phyloP scores from a whole-genome alignment of 371 early-diverging fungal genomes.

The Mucor piriformis region DNA sequence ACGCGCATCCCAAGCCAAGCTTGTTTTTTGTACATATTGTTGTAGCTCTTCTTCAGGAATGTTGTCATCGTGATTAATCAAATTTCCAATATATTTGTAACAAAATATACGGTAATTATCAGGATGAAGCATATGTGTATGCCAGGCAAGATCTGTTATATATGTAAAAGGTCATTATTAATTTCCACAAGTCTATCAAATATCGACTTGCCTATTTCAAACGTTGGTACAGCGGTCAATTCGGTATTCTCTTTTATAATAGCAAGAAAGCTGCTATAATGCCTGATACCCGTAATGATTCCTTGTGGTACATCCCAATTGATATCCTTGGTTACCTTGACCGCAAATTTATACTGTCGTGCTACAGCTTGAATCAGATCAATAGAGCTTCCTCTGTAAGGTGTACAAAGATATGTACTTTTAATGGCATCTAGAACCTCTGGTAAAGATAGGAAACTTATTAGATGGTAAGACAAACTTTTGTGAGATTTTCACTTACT shows the following conservation, averaged over 20 bases:
- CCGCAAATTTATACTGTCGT: slow-evolving; percentile 19
- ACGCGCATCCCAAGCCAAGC: slow-evolving; percentile 2
- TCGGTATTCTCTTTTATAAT: slow-evolving; percentile 1
- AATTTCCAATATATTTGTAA: neutral
- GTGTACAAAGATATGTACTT: slow-evolving; percentile 18
- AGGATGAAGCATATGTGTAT: slow-evolving; percentile 19
- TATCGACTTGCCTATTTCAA: slow-evolving; percentile 6
- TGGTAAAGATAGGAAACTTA: too few relatives aligned
- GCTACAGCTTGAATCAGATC: slow-evolving; percentile 19
- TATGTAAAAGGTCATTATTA: neutral
- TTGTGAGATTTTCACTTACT: too few relatives aligned
- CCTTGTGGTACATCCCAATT: slow-evolving; percentile 7
- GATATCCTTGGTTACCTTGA: slow-evolving; percentile 7
- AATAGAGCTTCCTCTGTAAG: slow-evolving; percentile 11
- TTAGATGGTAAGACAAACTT: too few relatives aligned
- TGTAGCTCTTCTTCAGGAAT: slow-evolving; percentile 5
- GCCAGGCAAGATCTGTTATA: slow-evolving; percentile 19
- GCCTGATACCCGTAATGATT: neutral
- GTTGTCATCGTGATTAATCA: slow-evolving; percentile 17
- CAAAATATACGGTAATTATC: slow-evolving; percentile 4
- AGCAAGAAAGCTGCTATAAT: slow-evolving; percentile 4
- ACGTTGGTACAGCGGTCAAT: slow-evolving; percentile 8
- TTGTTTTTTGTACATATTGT: neutral
- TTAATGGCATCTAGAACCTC: slow-evolving; percentile 3
- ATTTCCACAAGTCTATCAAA: neutral